Conservation (phyloP, 169 alveolate genomes). For the Theileria equi region DNA sequence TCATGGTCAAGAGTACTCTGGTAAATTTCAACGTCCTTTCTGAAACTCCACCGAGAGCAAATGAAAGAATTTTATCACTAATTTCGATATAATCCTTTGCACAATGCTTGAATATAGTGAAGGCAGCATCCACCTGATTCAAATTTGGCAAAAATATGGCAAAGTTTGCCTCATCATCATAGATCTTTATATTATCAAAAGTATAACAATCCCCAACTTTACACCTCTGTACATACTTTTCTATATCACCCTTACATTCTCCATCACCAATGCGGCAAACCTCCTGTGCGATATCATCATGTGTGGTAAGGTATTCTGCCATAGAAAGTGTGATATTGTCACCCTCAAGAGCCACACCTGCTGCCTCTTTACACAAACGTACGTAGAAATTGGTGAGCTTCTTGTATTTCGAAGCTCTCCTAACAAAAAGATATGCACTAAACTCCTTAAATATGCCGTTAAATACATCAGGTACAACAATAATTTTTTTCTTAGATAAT, state of each 20-base stretch:
- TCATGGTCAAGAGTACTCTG: not conserved
- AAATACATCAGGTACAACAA: not conserved
- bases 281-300: not conserved
- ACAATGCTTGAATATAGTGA: constrained; percentile 29
- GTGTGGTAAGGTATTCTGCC: not conserved
- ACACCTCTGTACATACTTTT: constrained; percentile 29
- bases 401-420: constrained; percentile 1
- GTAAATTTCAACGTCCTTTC: constrained; percentile 4
- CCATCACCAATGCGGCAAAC: constrained; percentile 3
- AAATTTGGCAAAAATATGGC: constrained; percentile 35
- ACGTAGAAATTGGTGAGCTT: constrained; percentile 7
- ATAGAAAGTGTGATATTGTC: not conserved
- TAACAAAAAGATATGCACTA: too few species aligned
- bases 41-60: too few species aligned
- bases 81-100: constrained; percentile 8
- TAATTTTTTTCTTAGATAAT: too few species aligned
- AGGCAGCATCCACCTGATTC: constrained; percentile 44
- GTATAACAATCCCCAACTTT: constrained; percentile 19
- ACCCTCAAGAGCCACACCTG: constrained; percentile 1
- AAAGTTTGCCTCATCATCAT: not conserved
- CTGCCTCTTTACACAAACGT: not conserved
- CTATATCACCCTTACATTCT: constrained; percentile 12
- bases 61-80: not conserved
- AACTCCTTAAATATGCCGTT: constrained; percentile 1
- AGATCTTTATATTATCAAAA: constrained; percentile 15